Evolutionary conservation across 768 basidiomycete genomes (phyloP).

Genomic region (Cytidiella melzeri): DNA sequence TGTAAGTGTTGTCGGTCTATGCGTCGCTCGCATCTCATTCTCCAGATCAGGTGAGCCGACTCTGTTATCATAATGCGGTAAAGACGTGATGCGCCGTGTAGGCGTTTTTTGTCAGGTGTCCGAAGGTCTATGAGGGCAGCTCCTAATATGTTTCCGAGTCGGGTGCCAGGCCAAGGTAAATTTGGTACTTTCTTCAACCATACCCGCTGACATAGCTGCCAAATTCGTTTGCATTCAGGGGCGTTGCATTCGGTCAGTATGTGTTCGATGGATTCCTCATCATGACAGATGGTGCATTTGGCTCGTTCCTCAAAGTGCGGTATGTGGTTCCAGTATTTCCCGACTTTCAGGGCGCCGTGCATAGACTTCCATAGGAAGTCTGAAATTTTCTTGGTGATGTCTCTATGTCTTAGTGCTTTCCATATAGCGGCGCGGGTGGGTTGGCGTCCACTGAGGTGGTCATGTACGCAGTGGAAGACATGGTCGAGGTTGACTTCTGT

Average conservation of each 20-base stretch:
- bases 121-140: neutral
- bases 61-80: slow-evolving; percentile 9
- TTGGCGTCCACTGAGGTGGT: neutral
- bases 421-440: neutral
- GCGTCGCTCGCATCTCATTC: slow-evolving; percentile 11
- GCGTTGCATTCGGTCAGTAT: neutral
- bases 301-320: neutral
- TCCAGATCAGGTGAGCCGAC: slow-evolving; percentile 9
- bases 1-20: neutral
- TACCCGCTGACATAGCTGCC: neutral
- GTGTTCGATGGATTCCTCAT: neutral
- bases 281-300: neutral
- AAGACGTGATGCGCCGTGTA: slow-evolving; percentile 4
- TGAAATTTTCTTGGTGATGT: neutral
- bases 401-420: neutral
- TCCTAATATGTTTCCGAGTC: neutral
- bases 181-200: neutral
- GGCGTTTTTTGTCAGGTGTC: too few relatives aligned
- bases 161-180: neutral
- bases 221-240: neutral
- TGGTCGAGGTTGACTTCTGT: neutral
- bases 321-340: slow-evolving; percentile 13
- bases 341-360: slow-evolving; percentile 5
- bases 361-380: slow-evolving; percentile 11
- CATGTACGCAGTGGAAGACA: neutral